phyloP scores from a whole-genome alignment of 2,329 filamentous ascomycete genomes.

The Colletotrichum graminicola region DNA sequence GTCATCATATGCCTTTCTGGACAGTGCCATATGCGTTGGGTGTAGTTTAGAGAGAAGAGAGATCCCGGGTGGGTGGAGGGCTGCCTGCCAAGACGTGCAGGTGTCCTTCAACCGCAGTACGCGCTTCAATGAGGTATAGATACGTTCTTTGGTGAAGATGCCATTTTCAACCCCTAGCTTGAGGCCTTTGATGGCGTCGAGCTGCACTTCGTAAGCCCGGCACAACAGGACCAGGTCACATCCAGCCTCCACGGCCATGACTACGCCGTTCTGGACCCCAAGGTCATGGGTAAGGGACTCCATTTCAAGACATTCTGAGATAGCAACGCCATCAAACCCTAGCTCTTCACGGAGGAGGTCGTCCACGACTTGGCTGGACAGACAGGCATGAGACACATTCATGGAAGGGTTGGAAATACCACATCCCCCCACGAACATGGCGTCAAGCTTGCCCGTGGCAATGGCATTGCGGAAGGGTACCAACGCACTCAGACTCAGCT shows the following conservation, averaged over 20 bases:
- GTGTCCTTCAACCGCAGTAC: slow-evolving; percentile 85
- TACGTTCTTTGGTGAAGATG: slow-evolving; percentile 84
- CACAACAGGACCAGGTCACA: slow-evolving; percentile 93
- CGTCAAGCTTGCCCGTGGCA: slow-evolving; percentile 82
- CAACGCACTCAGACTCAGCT: slow-evolving; percentile 89
- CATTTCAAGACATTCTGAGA: slow-evolving; percentile 97
- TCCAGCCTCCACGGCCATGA: slow-evolving; percentile 97
- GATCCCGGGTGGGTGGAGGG: slow-evolving; percentile 87
- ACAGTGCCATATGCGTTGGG: slow-evolving; percentile 83
- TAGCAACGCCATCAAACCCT: slow-evolving; percentile 90
- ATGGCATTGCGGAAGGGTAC: slow-evolving; percentile 94
- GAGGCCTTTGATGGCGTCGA: slow-evolving; percentile 90
- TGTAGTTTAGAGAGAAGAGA: slow-evolving; percentile 83
- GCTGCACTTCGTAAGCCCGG: slow-evolving; percentile 86
- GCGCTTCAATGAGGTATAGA: slow-evolving; percentile 83
- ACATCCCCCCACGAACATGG: slow-evolving; percentile 96
- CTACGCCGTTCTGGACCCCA: slow-evolving; percentile 94
- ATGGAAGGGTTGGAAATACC: slow-evolving; percentile 92
- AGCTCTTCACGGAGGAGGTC: slow-evolving; percentile 89
- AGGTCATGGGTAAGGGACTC: slow-evolving; percentile 95
- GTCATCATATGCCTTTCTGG: slow-evolving; percentile 87
- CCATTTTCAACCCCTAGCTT: slow-evolving; percentile 91
- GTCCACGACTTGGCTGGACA: slow-evolving; percentile 93
- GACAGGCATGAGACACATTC: slow-evolving; percentile 94
- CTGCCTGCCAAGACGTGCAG: slow-evolving; percentile 92